Evolutionary conservation across 2,329 filamentous ascomycete genomes (phyloP), one percentile per base, ranked within the genome.

Genomic region (Alternaria atra): DNA sequence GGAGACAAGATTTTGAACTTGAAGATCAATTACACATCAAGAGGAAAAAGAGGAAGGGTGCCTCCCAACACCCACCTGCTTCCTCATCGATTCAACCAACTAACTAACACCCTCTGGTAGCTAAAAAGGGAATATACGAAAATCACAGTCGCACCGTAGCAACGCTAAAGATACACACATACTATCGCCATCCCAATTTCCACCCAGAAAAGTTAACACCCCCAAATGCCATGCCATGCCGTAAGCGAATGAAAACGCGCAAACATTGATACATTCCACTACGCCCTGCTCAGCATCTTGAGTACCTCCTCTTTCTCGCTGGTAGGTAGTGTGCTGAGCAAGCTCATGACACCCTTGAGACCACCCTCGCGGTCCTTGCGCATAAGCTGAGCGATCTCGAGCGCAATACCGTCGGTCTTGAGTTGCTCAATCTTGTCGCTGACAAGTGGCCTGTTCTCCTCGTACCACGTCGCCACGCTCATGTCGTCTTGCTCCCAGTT

Each of bases 401-500:
- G 84, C 6, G 89, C 87, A 29, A 91, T 85, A 42, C 88, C 86
- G 62, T 97, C 92, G 5, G 87, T 86, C 86, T 93, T 95, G 74
- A 98, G 84, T 12, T 84, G 82, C 79, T 97, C 93, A 29, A 98
- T 88, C 87, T 95, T 97, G 65, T 90, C 87, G 65, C 91, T 86
- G 52, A 99, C 89, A 40, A 84, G 82, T 84, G 94, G 92, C 76
- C 92, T 86, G 83, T 98, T 95, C 82, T 94, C 90, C 85, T 99
- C 95, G 78, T 97, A 98, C 95, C 95, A 99, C 71, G 90, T 86
- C 4, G 94, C 92, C 29, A 97, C 95, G 68, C 89, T 90, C 71
- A 88, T 88, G 79, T 99, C 95, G 65, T 92, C 89, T 60, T 85
- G 86, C 56, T 91, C 87, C 79, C 97, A 97, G 69, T 92, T 86